Evolutionary conservation across 257 asterid genomes (phyloP).

Genomic region (Paraleonurus japonicus): DNA sequence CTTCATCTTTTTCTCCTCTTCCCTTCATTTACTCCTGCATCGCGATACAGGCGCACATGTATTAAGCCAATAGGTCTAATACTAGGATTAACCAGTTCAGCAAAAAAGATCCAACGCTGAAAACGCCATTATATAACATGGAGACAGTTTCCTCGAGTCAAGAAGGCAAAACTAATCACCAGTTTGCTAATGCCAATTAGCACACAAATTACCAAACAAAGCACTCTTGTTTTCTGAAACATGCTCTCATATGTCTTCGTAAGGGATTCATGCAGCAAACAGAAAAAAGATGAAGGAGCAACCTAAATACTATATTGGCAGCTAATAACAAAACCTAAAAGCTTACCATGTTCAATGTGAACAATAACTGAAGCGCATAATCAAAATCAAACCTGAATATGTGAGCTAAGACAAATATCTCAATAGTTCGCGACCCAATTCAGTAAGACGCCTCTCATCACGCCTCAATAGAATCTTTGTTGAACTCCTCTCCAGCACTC

Average conservation of each 20-base stretch:
- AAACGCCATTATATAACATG: background rate
- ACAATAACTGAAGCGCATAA: background rate
- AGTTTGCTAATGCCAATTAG: background rate
- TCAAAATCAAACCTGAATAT: constrained; percentile 61
- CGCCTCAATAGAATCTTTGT: constrained; percentile 71
- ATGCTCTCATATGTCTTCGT: background rate
- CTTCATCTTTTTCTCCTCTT: background rate
- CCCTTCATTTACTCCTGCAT: background rate
- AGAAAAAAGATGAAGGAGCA: constrained; percentile 16
- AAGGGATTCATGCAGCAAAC: background rate
- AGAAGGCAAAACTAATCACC: background rate
- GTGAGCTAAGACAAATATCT: constrained; percentile 78
- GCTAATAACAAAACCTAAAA: background rate
- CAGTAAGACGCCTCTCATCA: constrained; percentile 91
- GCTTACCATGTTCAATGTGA: background rate
- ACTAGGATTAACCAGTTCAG: background rate
- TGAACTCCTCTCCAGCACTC: constrained; percentile 73
- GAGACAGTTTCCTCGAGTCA: background rate
- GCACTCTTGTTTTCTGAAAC: background rate
- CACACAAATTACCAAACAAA: background rate
- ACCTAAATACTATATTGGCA: constrained; percentile 36
- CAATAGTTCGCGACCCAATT: constrained; percentile 94
- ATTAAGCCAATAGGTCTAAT: background rate
- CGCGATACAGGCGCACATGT: background rate
- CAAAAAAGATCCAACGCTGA: background rate